Conservation (phyloP, 208 protist genomes). For the Jaenimonas drosophilae region DNA sequence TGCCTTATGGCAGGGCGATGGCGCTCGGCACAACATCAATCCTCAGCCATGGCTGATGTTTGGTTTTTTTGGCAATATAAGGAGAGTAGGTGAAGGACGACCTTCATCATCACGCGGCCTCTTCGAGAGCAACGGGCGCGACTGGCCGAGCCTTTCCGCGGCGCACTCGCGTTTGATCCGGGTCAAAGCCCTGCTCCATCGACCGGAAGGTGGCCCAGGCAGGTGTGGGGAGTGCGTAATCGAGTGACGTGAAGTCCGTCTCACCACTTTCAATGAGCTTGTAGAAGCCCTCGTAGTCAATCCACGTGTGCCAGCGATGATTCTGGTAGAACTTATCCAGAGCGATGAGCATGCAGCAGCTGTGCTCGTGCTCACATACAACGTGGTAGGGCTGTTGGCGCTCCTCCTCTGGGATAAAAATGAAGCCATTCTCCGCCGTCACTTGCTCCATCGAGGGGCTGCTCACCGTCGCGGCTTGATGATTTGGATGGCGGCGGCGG, state of each 20-base stretch:
- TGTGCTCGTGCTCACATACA: constrained; percentile 90
- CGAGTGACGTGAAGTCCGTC: constrained; percentile 54
- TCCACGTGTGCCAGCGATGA: constrained; percentile 84
- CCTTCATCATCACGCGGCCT: background rate
- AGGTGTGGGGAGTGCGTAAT: constrained; percentile 72
- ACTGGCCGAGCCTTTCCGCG: constrained; percentile 54
- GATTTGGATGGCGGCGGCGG: constrained; percentile 23
- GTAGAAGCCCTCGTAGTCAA: constrained; percentile 84
- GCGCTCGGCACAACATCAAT: too few relatives aligned
- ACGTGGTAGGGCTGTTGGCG: constrained; percentile 71
- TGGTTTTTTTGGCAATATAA: too few relatives aligned
- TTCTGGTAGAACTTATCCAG: constrained; percentile 76
- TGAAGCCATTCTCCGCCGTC: constrained; percentile 1
- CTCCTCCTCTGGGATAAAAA: constrained; percentile 20
- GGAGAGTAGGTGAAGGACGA: constrained; percentile 1
- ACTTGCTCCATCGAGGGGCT: background rate
- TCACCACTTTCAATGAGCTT: constrained; percentile 31
- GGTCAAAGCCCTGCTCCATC: constrained; percentile 84
- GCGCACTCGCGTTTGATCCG: constrained; percentile 51
- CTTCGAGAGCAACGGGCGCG: background rate
- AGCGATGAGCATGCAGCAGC: constrained; percentile 87
- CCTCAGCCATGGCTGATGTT: too few relatives aligned
- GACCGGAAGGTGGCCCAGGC: constrained; percentile 77
- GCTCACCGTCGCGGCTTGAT: constrained; percentile 21
- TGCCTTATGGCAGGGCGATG: too few relatives aligned